Percentiles rank a stretch among this genome's conserved stretches.
These are phyloP conservation scores for Durusdinium trenchii DNA, from an alignment of 73 alveolate genomes.

Conservation along the genomic window DNA sequence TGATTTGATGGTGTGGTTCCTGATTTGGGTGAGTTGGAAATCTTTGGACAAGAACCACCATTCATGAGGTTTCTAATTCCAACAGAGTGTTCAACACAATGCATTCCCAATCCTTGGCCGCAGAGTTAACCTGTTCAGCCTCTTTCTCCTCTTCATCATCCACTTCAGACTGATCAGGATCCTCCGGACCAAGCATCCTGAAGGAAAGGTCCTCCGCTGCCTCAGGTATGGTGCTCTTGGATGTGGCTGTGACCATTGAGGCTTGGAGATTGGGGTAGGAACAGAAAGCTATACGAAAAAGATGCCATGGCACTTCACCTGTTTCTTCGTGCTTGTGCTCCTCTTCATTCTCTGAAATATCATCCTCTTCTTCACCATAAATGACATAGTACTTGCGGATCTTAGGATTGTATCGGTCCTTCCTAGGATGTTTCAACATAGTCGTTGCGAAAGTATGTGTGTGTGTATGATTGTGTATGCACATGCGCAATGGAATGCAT, in stretches of 20 bases:
- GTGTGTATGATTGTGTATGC: background rate
- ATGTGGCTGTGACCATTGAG: no score
- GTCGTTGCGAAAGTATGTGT: background rate
- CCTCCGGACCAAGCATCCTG: background rate
- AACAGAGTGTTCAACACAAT: background rate
- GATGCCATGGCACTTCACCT: background rate
- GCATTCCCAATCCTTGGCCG: background rate
- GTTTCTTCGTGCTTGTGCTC: background rate
- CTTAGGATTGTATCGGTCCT: background rate
- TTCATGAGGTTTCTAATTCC: background rate
- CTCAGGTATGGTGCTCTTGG: constrained; percentile 16
- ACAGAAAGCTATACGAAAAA: no score
- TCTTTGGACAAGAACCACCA: background rate
- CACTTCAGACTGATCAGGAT: background rate
- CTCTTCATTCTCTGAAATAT: background rate
- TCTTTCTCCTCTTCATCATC: background rate
- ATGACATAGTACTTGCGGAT: constrained; percentile 5
- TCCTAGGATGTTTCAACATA: background rate
- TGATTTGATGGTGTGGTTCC: background rate
- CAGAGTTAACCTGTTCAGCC: background rate
- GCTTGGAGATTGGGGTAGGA: no score
- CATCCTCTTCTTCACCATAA: constrained; percentile 23
- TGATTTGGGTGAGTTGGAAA: background rate
- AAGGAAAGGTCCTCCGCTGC: background rate
- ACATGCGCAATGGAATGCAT: background rate